Conservation (phyloP, 768 basidiomycete genomes). For the Chlorophyllum brunneum region DNA sequence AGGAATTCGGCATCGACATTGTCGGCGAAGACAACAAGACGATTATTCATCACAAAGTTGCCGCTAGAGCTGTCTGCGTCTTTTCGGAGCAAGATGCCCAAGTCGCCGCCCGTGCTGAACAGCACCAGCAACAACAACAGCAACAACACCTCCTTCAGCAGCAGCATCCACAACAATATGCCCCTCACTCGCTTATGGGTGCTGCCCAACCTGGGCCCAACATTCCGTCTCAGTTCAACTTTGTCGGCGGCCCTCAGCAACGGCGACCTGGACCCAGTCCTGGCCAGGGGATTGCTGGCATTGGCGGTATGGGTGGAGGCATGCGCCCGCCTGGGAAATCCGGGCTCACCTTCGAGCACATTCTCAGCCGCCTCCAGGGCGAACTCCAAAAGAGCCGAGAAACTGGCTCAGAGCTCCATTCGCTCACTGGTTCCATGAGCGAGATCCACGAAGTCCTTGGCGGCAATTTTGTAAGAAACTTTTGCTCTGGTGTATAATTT, state of each 20-base stretch:
- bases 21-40: slow-evolving; percentile 98
- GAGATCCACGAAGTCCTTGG: slow-evolving; percentile 93
- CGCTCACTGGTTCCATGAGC: slow-evolving; percentile 71
- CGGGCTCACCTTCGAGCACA: slow-evolving; percentile 89
- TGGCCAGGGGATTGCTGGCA: slow-evolving; percentile 41
- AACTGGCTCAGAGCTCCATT: slow-evolving; percentile 82
- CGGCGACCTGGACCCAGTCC: slow-evolving; percentile 40
- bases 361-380: slow-evolving; percentile 81
- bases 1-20: slow-evolving; percentile 99
- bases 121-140: slow-evolving; percentile 53
- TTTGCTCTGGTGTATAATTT: not conserved
- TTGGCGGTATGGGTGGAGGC: slow-evolving; percentile 75
- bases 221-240: slow-evolving; percentile 16
- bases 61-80: slow-evolving; percentile 88
- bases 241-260: slow-evolving; percentile 33
- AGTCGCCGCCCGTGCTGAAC: slow-evolving; percentile 66
- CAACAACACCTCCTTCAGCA: slow-evolving; percentile 31
- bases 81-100: slow-evolving; percentile 83
- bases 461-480: slow-evolving; percentile 64
- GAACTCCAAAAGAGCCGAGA: slow-evolving; percentile 96
- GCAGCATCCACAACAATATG: slow-evolving; percentile 16
- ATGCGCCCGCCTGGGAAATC: slow-evolving; percentile 76
- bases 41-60: slow-evolving; percentile 97
- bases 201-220: slow-evolving; percentile 13
- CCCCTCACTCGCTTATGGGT: slow-evolving; percentile 11